A percentile compares a stretch with the other conserved stretches of the same genome.
These are phyloP conservation scores for Microcos paniculata DNA, from an alignment of 345 rosid species.

Conservation along the genomic window DNA sequence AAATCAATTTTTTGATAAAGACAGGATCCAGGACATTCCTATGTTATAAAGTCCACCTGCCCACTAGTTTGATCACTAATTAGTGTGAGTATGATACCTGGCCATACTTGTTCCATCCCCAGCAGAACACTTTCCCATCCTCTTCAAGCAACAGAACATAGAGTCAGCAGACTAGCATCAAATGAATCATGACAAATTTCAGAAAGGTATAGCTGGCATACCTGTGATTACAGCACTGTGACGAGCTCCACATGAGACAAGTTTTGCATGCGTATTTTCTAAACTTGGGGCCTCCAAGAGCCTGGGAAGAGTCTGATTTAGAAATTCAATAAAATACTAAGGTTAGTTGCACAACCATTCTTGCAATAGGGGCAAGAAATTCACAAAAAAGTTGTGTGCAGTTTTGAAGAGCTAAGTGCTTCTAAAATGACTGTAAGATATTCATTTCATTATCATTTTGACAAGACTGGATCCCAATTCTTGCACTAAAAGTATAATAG, in stretches of 20 bases:
- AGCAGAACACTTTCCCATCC: slow-evolving; percentile 73
- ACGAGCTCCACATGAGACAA: slow-evolving; percentile 95
- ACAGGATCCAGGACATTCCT: not conserved
- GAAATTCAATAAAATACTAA: slow-evolving; percentile 5
- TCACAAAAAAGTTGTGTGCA: not conserved
- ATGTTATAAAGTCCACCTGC: not conserved
- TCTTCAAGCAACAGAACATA: slow-evolving; percentile 46
- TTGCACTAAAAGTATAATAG: not conserved
- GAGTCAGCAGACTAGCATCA: not conserved
- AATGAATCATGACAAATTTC: not conserved
- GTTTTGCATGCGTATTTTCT: slow-evolving; percentile 57
- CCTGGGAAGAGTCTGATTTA: slow-evolving; percentile 77
- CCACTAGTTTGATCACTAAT: not conserved
- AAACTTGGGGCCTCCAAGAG: slow-evolving; percentile 81
- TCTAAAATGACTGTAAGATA: not conserved
- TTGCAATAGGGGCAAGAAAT: not conserved
- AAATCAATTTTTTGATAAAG: not conserved
- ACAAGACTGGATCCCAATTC: not conserved
- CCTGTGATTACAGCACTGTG: slow-evolving; percentile 79
- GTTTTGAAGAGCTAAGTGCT: not conserved
- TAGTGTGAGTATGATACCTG: slow-evolving; percentile 57
- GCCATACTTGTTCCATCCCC: slow-evolving; percentile 99
- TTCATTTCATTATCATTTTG: not conserved
- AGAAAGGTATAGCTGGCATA: slow-evolving; percentile 23
- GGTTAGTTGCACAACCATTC: not conserved